Evolutionary conservation across 768 basidiomycete genomes (phyloP).

Genomic region (Tulasnella calospora): DNA sequence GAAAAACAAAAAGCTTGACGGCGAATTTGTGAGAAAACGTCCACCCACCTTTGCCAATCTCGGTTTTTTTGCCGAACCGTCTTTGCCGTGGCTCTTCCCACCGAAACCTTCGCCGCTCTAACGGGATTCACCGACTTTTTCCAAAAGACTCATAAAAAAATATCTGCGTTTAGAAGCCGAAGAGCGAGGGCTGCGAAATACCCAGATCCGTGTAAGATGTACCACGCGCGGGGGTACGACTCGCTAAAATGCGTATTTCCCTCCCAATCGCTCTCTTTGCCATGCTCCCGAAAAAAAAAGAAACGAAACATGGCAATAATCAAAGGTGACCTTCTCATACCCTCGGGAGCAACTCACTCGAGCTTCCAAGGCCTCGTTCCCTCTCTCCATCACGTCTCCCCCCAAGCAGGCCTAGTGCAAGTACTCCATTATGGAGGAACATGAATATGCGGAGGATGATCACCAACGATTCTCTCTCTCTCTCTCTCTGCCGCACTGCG

Average conservation of each 20-base stretch:
- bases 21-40: background rate
- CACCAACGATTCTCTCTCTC: background rate
- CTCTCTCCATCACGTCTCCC: background rate
- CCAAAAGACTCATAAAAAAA: background rate
- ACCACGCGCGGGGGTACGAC: background rate
- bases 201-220: too few relatives aligned
- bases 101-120: background rate
- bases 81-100: background rate
- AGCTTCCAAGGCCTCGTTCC: background rate
- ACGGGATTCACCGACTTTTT: background rate
- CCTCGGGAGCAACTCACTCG: slow-evolving; percentile 7
- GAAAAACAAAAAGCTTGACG: slow-evolving; percentile 10
- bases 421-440: background rate
- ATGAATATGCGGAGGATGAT: background rate
- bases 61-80: background rate
- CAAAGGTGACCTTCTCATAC: background rate
- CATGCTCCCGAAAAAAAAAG: background rate
- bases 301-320: background rate
- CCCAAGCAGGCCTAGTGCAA: slow-evolving; percentile 3
- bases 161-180: background rate
- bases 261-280: background rate
- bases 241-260: background rate
- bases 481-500: too few relatives aligned
- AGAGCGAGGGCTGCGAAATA: too few relatives aligned
- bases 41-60: background rate